Evolutionary conservation across 495 filamentous ascomycete genomes (phyloP).

Genomic region (Aeminium ludgeri): DNA sequence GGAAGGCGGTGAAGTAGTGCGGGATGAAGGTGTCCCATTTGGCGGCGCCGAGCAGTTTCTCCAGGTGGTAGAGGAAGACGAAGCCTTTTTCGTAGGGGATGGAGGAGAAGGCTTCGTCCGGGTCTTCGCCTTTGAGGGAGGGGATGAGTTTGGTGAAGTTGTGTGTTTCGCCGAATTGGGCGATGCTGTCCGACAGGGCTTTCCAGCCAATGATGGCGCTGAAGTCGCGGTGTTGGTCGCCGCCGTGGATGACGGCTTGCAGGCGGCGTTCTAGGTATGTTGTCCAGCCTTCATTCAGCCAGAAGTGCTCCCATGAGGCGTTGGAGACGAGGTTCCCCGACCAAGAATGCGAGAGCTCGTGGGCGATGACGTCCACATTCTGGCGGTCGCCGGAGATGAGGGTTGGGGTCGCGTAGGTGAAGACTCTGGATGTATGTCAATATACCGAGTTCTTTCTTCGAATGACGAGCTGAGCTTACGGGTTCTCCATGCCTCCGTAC

Average conservation of each 20-base stretch:
- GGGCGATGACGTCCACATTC: constrained; percentile 92
- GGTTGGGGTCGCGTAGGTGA: constrained; percentile 84
- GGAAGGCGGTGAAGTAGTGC: constrained; percentile 77
- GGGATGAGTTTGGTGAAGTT: constrained; percentile 85
- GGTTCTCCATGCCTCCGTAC: constrained; percentile 87
- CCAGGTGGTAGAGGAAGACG: constrained; percentile 66
- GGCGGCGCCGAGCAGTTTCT: constrained; percentile 65
- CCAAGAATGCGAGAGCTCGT: constrained; percentile 85
- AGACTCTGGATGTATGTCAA: constrained; percentile 30
- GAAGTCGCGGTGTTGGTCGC: constrained; percentile 74
- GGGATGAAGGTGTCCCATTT: constrained; percentile 91
- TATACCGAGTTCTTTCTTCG: too few relatives aligned
- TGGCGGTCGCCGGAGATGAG: constrained; percentile 82
- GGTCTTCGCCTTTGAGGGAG: constrained; percentile 75
- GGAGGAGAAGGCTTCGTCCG: constrained; percentile 84
- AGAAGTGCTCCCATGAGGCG: constrained; percentile 92
- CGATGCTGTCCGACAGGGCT: constrained; percentile 54
- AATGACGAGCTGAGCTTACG: constrained; percentile 23
- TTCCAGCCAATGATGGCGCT: constrained; percentile 74
- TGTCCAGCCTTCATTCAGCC: constrained; percentile 95
- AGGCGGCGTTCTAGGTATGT: constrained; percentile 80
- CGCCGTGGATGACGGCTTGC: constrained; percentile 43
- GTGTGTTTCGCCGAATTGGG: constrained; percentile 59
- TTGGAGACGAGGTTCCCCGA: constrained; percentile 85
- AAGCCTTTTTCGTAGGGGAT: constrained; percentile 74